phyloP scores from a whole-genome alignment of 305 asterid genomes.

The Solanum aculeatissimum region DNA sequence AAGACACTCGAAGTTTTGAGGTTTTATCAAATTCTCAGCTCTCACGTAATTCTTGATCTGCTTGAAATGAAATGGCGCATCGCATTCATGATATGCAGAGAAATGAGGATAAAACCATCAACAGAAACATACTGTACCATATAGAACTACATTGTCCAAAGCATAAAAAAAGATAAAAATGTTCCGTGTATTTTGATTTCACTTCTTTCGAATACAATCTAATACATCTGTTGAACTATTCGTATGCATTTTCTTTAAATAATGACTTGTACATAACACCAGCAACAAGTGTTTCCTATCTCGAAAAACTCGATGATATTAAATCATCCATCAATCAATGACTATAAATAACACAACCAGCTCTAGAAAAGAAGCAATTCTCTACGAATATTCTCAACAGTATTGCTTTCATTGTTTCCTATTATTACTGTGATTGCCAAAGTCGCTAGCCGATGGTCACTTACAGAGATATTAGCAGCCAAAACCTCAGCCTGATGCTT shows the following conservation, averaged over 20 bases:
- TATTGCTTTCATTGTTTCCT: conserved; percentile 14
- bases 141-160: not conserved
- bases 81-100: not conserved
- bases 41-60: not conserved
- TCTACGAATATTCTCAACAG: conserved; percentile 28
- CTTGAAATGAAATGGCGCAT: not conserved
- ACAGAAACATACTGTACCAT: not conserved
- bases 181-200: not conserved
- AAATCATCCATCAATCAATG: not conserved
- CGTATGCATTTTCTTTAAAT: not conserved
- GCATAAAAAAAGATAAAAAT: not conserved
- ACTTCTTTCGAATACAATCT: not conserved
- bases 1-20: not conserved
- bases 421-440: conserved; percentile 35
- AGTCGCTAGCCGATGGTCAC: conserved; percentile 26
- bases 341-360: not conserved
- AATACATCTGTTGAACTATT: not conserved
- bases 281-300: not conserved
- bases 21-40: not conserved
- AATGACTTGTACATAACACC: not conserved
- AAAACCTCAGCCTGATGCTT: conserved; percentile 44
- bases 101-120: not conserved
- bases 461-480: conserved; percentile 39
- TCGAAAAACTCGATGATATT: not conserved
- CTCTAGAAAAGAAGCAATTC: conserved; percentile 19